A percentile compares a stretch with the other conserved stretches of the same genome.
Evolutionary conservation across 345 rosid species (phyloP).

Genomic region (Lumnitzera racemosa): DNA sequence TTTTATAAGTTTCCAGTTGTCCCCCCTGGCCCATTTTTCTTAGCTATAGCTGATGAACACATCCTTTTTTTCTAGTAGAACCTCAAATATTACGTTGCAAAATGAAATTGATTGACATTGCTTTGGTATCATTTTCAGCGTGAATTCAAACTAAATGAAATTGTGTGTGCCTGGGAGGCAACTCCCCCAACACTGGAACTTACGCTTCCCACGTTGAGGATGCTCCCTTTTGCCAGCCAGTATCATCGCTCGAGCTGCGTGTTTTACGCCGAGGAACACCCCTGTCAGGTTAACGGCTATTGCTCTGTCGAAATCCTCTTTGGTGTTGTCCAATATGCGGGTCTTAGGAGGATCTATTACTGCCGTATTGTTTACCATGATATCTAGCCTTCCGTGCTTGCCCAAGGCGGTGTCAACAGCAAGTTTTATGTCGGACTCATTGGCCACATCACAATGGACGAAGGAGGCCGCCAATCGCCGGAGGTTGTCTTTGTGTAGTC

Average conservation of each 20-base stretch:
- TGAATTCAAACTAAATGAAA: not conserved
- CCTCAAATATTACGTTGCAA: too few species aligned
- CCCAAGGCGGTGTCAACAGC: slow-evolving; percentile 22
- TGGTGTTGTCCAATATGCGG: slow-evolving; percentile 17
- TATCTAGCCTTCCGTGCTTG: slow-evolving; percentile 31
- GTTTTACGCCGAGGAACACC: slow-evolving; percentile 33
- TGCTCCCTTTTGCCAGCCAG: slow-evolving; percentile 20
- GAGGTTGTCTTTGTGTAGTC: too few species aligned
- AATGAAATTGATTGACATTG: too few species aligned
- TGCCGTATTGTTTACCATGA: slow-evolving; percentile 37
- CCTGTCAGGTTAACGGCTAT: slow-evolving; percentile 26
- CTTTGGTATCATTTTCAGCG: too few species aligned
- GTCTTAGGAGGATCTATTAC: slow-evolving; percentile 7
- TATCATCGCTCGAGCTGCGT: slow-evolving; percentile 36
- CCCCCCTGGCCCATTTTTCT: too few species aligned
- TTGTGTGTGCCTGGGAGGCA: slow-evolving; percentile 12
- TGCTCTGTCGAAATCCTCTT: slow-evolving; percentile 22
- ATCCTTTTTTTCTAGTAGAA: too few species aligned
- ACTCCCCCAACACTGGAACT: slow-evolving; percentile 24
- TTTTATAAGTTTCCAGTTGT: too few species aligned
- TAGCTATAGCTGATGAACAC: too few species aligned
- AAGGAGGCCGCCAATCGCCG: slow-evolving; percentile 16
- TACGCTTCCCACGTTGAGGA: slow-evolving; percentile 26
- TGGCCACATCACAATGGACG: slow-evolving; percentile 31
- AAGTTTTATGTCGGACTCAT: slow-evolving; percentile 22